Base-by-base conservation (phyloP, 2,329 filamentous ascomycete species). In the Dactylellina parvicollis region DNA sequence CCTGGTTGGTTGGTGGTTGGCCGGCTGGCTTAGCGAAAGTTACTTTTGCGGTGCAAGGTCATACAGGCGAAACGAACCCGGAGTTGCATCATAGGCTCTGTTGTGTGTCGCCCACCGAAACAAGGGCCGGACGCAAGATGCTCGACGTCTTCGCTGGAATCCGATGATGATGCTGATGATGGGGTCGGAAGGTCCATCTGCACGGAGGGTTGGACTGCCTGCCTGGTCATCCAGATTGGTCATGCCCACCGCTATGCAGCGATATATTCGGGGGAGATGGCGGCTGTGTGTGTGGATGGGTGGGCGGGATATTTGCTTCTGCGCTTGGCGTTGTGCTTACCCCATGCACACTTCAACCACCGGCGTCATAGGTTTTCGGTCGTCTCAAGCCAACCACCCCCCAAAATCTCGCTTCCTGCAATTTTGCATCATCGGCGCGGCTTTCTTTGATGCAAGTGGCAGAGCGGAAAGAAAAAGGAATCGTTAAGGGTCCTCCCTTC, bases 361-460 rank as follows among this genome's bases (percentile, higher is more conserved):
- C 22, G 20, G 42, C 67, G 60, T 72, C 67, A 72, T 71, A 62
- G 62, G 66, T 46, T 62, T 57, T n/a, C n/a, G 60, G 66, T 47
- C 22, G 66, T 57, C 57, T 64, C 50, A 57, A 62, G 52, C 44
- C 57, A 64, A 56, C 57, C 57, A 59, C 54, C 69, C 44, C 28
- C 69, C 36, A 66, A 72, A 71, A 62, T 57, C 44, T 71, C 66
- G 66, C 56, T 71, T 71, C 16, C 50, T 54, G 52, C 52, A 60
- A 54, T 65, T 64, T 64, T 72, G 59, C 67, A 73, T 73, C 60
- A 73, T 73, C 52, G 57, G 59, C 44, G 62, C 59, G 59, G 57
- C 66, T 71, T 71, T 64, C 65, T 70, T 62, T 62, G 66, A n/a
- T 62, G 56, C 36, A 52, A 61, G 24, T 26, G 56, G 44, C 22